These are phyloP conservation scores for Calonectria fujianensis DNA, from an alignment of 2,329 filamentous ascomycete genomes.

Conservation along the genomic window DNA sequence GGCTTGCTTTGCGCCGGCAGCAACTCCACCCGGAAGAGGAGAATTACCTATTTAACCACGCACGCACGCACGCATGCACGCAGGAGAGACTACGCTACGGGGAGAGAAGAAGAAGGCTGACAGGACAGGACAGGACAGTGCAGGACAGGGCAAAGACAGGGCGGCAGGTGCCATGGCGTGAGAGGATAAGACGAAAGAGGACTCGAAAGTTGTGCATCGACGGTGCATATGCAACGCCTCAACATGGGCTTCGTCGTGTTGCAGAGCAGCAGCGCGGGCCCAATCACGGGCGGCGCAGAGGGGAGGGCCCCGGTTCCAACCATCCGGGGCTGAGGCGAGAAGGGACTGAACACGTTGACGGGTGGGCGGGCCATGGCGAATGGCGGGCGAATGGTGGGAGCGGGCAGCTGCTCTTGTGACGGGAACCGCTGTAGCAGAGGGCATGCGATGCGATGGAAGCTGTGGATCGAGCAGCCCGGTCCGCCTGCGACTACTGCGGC, in stretches of 20 bases:
- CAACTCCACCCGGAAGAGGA: slow-evolving; percentile 40
- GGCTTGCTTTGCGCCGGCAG: slow-evolving; percentile 39
- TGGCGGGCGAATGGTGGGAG: slow-evolving; percentile 6
- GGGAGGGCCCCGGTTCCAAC: slow-evolving; percentile 49
- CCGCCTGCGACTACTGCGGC: neutral
- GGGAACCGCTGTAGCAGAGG: slow-evolving; percentile 23
- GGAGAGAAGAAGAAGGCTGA: neutral
- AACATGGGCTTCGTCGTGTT: slow-evolving; percentile 31
- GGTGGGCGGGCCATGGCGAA: slow-evolving; percentile 18
- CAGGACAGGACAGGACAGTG: neutral
- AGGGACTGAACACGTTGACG: slow-evolving; percentile 31
- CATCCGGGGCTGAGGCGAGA: slow-evolving; percentile 48
- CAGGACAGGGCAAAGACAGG: neutral
- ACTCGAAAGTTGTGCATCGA: slow-evolving; percentile 41
- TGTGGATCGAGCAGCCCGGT: neutral
- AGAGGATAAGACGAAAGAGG: slow-evolving; percentile 37
- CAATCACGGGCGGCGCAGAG: slow-evolving; percentile 37
- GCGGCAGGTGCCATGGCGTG: slow-evolving; percentile 43
- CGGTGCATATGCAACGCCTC: slow-evolving; percentile 52
- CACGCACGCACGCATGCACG: slow-evolving; percentile 18
- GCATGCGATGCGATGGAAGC: slow-evolving; percentile 8
- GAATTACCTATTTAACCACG: slow-evolving; percentile 49
- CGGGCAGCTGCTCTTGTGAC: slow-evolving; percentile 4
- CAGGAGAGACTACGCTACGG: neutral
- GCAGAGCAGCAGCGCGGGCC: slow-evolving; percentile 7